A percentile compares a stretch with the other conserved stretches of the same genome.
Conservation (phyloP, 148 eudicot genomes). For the Amaranthus cruentus region DNA sequence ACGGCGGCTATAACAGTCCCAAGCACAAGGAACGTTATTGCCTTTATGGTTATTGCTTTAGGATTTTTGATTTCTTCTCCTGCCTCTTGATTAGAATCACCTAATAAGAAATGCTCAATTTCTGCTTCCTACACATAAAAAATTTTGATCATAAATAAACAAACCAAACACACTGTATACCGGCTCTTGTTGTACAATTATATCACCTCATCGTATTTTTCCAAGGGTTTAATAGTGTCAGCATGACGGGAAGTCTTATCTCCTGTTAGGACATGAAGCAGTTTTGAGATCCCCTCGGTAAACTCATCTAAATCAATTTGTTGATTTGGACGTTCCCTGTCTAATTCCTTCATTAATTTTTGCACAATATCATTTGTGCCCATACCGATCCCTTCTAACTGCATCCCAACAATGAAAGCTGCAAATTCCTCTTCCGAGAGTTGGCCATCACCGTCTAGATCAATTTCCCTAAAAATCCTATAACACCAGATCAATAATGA, state of each 20-base stretch:
- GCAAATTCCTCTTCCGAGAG: conserved; percentile 56
- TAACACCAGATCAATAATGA: conserved; percentile 6
- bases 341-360: conserved; percentile 66
- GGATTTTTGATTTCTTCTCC: conserved; percentile 49
- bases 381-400: conserved; percentile 45
- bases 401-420: conserved; percentile 71
- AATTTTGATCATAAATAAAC: neutral
- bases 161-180: neutral
- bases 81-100: conserved; percentile 45
- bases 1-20: conserved; percentile 71
- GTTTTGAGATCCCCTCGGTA: conserved; percentile 47
- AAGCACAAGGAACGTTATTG: conserved; percentile 44
- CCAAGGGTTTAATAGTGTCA: conserved; percentile 37
- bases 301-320: conserved; percentile 47
- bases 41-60: conserved; percentile 49
- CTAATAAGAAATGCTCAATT: conserved; percentile 56
- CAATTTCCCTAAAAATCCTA: conserved; percentile 62
- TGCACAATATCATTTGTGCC: conserved; percentile 46
- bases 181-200: neutral
- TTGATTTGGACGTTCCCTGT: conserved; percentile 36
- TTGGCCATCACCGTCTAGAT: conserved; percentile 31
- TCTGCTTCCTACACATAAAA: conserved; percentile 49
- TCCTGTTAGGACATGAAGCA: conserved; percentile 44
- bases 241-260: conserved; percentile 16
- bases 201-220: conserved; percentile 46